Evolutionary conservation across 768 basidiomycete species (phyloP).

Genomic region (Lyophyllum semitale): DNA sequence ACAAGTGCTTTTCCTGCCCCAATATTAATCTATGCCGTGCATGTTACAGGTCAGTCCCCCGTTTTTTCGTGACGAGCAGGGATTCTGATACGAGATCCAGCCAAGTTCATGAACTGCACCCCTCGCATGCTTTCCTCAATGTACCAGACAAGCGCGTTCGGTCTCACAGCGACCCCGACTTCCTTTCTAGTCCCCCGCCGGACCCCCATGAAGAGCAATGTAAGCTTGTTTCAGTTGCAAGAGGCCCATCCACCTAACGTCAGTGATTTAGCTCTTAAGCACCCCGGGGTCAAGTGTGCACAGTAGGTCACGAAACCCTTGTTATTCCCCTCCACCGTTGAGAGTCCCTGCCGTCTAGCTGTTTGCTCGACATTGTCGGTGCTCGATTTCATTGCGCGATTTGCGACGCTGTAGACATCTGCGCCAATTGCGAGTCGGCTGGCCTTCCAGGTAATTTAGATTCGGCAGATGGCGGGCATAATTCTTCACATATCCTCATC

Average conservation of each 20-base stretch:
- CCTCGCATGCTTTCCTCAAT: conserved; percentile 81
- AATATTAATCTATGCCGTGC: conserved; percentile 81
- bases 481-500: conserved; percentile 89
- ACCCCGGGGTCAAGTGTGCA: conserved; percentile 81
- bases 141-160: conserved; percentile 65
- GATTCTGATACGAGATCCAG: conserved; percentile 36
- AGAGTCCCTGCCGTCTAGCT: conserved; percentile 47
- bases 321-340: background rate
- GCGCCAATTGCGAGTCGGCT: conserved; percentile 84
- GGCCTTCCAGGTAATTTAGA: conserved; percentile 84
- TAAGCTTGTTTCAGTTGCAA: conserved; percentile 33
- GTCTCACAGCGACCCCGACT: conserved; percentile 41
- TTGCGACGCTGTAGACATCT: conserved; percentile 84
- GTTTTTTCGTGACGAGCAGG: background rate
- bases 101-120: conserved; percentile 90
- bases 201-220: conserved; percentile 61
- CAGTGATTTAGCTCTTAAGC: conserved; percentile 58
- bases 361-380: conserved; percentile 86
- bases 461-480: conserved; percentile 74
- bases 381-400: conserved; percentile 92
- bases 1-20: conserved; percentile 82
- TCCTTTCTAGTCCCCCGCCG: conserved; percentile 27
- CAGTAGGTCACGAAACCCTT: conserved; percentile 57
- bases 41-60: conserved; percentile 67
- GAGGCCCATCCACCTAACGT: background rate